Evolutionary conservation across 1,284 basidiomycete species (phyloP).

Genomic region (Sanghuangporus baumii): DNA sequence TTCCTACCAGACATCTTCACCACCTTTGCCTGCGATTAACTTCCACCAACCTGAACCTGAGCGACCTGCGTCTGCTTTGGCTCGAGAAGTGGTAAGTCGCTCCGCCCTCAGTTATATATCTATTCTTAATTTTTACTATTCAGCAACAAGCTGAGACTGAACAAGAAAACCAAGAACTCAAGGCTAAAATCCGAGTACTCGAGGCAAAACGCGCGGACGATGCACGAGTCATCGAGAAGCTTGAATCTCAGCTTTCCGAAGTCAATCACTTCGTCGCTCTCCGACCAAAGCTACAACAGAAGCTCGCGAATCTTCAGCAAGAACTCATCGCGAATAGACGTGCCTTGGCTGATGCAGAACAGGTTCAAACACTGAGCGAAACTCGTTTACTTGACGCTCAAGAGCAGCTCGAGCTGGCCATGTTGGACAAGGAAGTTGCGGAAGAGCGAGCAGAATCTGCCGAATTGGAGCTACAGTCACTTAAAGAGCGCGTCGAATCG

Average conservation of each 20-base stretch:
- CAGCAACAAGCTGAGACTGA: constrained; percentile 29
- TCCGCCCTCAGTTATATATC: background rate
- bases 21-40: constrained; percentile 20
- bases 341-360: constrained; percentile 62
- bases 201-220: constrained; percentile 87
- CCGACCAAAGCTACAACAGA: constrained; percentile 84
- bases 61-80: constrained; percentile 23
- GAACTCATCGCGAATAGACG: constrained; percentile 68
- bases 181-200: constrained; percentile 80
- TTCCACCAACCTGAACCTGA: constrained; percentile 16
- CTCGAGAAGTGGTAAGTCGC: constrained; percentile 11
- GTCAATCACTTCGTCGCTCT: constrained; percentile 82
- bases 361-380: constrained; percentile 58
- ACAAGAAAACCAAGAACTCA: constrained; percentile 73
- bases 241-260: constrained; percentile 81
- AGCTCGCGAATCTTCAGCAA: constrained; percentile 75
- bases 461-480: constrained; percentile 70
- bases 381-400: constrained; percentile 62
- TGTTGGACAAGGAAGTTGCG: constrained; percentile 95
- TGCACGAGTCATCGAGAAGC: constrained; percentile 71
- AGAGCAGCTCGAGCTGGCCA: constrained; percentile 92
- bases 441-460: constrained; percentile 88
- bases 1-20: constrained; percentile 16
- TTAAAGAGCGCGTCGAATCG: constrained; percentile 76
- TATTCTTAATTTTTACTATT: background rate